These are phyloP conservation scores for Peronosclerospora sorghi DNA, from an alignment of 352 stramenopile species.

Conservation along the genomic window DNA sequence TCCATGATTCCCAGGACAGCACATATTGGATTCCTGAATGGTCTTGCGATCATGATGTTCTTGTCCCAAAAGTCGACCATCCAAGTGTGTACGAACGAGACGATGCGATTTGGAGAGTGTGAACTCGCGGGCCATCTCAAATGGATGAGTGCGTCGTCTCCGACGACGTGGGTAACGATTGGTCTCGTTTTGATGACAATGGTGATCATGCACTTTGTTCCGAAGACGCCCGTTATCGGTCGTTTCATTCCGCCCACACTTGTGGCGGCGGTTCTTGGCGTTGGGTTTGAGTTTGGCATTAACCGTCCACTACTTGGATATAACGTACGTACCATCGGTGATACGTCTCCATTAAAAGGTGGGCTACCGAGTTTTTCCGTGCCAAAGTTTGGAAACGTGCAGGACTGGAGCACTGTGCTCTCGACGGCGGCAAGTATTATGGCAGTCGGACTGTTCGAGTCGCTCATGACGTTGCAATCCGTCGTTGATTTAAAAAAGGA, in stretches of 20 bases:
- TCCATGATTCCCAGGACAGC: slow-evolving; percentile 89
- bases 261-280: slow-evolving; percentile 59
- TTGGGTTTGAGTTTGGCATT: slow-evolving; percentile 82
- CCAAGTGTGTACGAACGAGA: slow-evolving; percentile 47
- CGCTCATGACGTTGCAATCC: slow-evolving; percentile 89
- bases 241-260: slow-evolving; percentile 71
- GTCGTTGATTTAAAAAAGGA: slow-evolving; percentile 85
- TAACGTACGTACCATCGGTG: slow-evolving; percentile 66
- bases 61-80: slow-evolving; percentile 90
- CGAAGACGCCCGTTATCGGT: slow-evolving; percentile 44
- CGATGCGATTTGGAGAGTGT: slow-evolving; percentile 66
- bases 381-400: slow-evolving; percentile 32
- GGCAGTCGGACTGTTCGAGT: slow-evolving; percentile 89
- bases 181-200: slow-evolving; percentile 71
- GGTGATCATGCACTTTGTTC: slow-evolving; percentile 81
- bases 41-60: slow-evolving; percentile 91
- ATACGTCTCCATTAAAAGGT: slow-evolving; percentile 47
- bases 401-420: slow-evolving; percentile 62
- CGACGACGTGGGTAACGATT: slow-evolving; percentile 54
- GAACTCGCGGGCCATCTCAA: slow-evolving; percentile 46
- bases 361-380: slow-evolving; percentile 41
- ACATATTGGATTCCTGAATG: slow-evolving; percentile 95
- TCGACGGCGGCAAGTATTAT: slow-evolving; percentile 86
- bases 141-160: slow-evolving; percentile 57
- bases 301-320: slow-evolving; percentile 63